Evolutionary conservation across 805 yeast genomes (phyloP).

Genomic region (Cephaloascus albidus): DNA sequence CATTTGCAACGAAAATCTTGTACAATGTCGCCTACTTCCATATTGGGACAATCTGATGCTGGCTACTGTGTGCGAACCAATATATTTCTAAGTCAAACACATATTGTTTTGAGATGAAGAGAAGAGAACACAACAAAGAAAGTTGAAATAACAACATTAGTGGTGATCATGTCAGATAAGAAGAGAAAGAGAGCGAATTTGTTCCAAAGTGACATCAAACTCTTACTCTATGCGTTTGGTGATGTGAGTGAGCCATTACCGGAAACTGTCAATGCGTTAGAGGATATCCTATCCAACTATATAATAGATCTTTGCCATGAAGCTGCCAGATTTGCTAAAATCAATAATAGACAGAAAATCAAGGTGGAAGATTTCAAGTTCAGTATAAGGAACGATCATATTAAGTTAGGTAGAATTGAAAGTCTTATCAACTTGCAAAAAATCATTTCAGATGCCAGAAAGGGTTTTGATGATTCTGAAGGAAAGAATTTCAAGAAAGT

Average conservation of each 20-base stretch:
- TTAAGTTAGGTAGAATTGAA: slow-evolving; percentile 60
- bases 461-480: slow-evolving; percentile 57
- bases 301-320: slow-evolving; percentile 36
- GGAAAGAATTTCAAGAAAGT: slow-evolving; percentile 12
- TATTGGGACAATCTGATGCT: no score
- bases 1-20: no score
- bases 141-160: no score
- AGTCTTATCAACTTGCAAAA: slow-evolving; percentile 53
- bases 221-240: slow-evolving; percentile 63
- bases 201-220: slow-evolving; percentile 35
- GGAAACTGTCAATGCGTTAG: slow-evolving; percentile 57
- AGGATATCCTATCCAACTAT: slow-evolving; percentile 59
- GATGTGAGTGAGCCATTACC: slow-evolving; percentile 60
- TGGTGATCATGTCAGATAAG: neutral
- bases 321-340: neutral
- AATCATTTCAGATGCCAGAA: slow-evolving; percentile 56
- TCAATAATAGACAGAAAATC: slow-evolving; percentile 41
- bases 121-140: no score
- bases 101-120: no score
- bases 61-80: no score
- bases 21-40: no score
- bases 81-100: no score
- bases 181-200: slow-evolving; percentile 29
- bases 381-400: slow-evolving; percentile 56
- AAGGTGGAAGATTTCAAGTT: slow-evolving; percentile 68